phyloP scores from a whole-genome alignment of 2,329 filamentous ascomycete species.

The Fusarium algeriense region DNA sequence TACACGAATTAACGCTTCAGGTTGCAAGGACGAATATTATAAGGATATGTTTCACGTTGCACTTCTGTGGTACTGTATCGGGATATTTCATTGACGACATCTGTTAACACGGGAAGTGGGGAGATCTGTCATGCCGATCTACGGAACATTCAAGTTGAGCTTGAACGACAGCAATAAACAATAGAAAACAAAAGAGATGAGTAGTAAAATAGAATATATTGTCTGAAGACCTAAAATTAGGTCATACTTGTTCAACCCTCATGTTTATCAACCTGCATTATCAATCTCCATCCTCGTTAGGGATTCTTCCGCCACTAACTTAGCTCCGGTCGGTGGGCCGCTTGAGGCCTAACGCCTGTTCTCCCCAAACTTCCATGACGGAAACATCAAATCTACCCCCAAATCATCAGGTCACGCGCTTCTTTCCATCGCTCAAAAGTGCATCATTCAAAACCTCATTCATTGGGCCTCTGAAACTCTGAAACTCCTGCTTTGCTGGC shows the following conservation, averaged over 20 bases:
- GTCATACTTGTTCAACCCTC: background rate
- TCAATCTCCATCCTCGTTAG: conserved; percentile 11
- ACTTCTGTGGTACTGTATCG: background rate
- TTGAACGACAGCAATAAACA: background rate
- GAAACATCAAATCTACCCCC: conserved; percentile 16
- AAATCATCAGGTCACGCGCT: conserved; percentile 1
- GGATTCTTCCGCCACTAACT: conserved; percentile 1
- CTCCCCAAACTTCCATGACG: background rate
- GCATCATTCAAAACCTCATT: background rate
- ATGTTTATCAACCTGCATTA: background rate
- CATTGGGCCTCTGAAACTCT: background rate
- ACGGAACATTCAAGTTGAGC: background rate
- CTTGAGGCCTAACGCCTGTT: conserved; percentile 19
- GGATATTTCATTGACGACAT: background rate
- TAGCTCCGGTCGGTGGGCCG: conserved; percentile 20
- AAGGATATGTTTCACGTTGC: background rate
- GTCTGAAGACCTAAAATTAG: background rate
- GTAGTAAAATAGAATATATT: background rate
- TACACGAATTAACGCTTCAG: background rate
- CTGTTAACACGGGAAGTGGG: background rate
- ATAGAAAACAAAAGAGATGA: too few relatives aligned
- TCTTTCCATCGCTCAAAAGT: conserved; percentile 1
- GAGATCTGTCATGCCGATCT: background rate
- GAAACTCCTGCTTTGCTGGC: conserved; percentile 6
- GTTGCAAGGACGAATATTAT: too few relatives aligned